Conservation (phyloP, 2,329 filamentous ascomycete genomes). For the Xylaria digitata region DNA sequence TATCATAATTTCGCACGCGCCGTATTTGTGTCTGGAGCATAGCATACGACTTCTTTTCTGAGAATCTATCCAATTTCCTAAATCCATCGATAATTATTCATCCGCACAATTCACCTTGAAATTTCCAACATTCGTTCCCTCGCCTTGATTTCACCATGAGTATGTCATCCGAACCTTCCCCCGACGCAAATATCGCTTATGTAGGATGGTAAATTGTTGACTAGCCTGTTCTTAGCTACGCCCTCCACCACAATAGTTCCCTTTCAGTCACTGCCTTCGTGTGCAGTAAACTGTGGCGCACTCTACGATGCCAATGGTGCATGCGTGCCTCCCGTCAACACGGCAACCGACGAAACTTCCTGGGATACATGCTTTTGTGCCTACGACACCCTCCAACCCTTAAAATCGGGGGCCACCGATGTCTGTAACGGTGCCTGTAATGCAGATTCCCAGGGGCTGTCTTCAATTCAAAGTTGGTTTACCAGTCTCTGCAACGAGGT, state of each 20-base stretch:
- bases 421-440: slow-evolving; percentile 73
- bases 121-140: background rate
- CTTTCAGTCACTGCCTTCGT: slow-evolving; percentile 69
- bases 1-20: background rate
- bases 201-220: background rate
- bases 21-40: background rate
- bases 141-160: slow-evolving; percentile 22
- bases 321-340: slow-evolving; percentile 71
- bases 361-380: slow-evolving; percentile 81
- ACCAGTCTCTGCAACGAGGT: slow-evolving; percentile 69
- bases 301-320: slow-evolving; percentile 77
- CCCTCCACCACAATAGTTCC: slow-evolving; percentile 65
- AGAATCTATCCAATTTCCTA: background rate
- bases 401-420: slow-evolving; percentile 66
- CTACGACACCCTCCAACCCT: slow-evolving; percentile 67
- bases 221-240: slow-evolving; percentile 30
- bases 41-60: background rate
- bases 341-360: slow-evolving; percentile 60
- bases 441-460: slow-evolving; percentile 60
- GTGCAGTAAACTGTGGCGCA: slow-evolving; percentile 67
- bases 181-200: background rate
- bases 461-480: slow-evolving; percentile 77
- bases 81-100: background rate
- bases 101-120: background rate
- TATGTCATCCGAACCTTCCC: slow-evolving; percentile 16